Evolutionary conservation across 1,139 yeast species (phyloP).

Genomic region (Trichomonascaceae sp.): DNA sequence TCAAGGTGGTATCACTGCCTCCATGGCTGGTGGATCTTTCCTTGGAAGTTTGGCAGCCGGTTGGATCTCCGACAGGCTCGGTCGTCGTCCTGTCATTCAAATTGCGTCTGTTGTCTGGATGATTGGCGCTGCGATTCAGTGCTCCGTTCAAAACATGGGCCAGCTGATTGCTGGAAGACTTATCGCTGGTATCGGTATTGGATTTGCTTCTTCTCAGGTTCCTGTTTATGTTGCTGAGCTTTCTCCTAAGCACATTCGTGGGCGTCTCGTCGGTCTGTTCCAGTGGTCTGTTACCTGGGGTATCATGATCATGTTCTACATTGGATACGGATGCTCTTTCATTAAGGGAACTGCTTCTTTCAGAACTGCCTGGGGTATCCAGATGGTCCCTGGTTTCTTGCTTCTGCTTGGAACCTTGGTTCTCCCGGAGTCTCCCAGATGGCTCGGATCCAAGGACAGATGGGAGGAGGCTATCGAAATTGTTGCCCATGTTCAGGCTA

Average conservation of each 20-base stretch:
- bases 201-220: slow-evolving; percentile 53
- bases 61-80: slow-evolving; percentile 39
- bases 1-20: slow-evolving; percentile 81
- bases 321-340: slow-evolving; percentile 42
- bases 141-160: slow-evolving; percentile 45
- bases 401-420: slow-evolving; percentile 35
- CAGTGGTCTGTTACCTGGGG: slow-evolving; percentile 58
- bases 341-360: slow-evolving; percentile 40
- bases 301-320: slow-evolving; percentile 40
- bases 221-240: slow-evolving; percentile 62
- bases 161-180: slow-evolving; percentile 4
- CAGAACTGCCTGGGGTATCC: slow-evolving; percentile 57
- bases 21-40: slow-evolving; percentile 91
- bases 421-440: slow-evolving; percentile 65
- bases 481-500: slow-evolving; percentile 38
- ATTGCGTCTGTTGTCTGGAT: slow-evolving; percentile 1
- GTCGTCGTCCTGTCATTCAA: slow-evolving; percentile 36
- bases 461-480: slow-evolving; percentile 51
- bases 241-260: slow-evolving; percentile 50
- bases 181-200: slow-evolving; percentile 48
- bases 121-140: slow-evolving; percentile 36
- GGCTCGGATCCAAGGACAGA: slow-evolving; percentile 37
- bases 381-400: slow-evolving; percentile 43
- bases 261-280: slow-evolving; percentile 47
- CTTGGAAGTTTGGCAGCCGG: slow-evolving; percentile 27